Evolutionary conservation across 2,329 filamentous ascomycete species (phyloP).

Genomic region (Neopestalotiopsis sp.): DNA sequence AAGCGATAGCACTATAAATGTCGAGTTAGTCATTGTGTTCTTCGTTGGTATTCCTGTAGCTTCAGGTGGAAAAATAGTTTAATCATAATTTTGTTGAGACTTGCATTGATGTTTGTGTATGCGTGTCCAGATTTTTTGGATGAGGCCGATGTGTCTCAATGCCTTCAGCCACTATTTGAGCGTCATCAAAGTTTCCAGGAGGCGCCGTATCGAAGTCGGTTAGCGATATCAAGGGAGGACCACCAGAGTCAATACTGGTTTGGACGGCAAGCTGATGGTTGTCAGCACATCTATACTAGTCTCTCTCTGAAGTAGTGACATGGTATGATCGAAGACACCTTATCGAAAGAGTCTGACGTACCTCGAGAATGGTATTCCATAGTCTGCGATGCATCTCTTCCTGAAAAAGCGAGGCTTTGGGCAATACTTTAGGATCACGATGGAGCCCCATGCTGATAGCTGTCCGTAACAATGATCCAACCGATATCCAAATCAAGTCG

Average conservation of each 20-base stretch:
- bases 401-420: constrained; percentile 38
- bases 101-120: constrained; percentile 42
- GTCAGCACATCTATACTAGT: neutral
- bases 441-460: constrained; percentile 59
- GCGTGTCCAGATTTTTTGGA: constrained; percentile 39
- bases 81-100: neutral
- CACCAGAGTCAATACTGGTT: constrained; percentile 51
- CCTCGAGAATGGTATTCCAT: constrained; percentile 59
- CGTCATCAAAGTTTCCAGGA: constrained; percentile 57
- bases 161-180: constrained; percentile 44
- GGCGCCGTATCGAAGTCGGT: constrained; percentile 54
- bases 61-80: too few species aligned
- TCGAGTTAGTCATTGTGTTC: neutral
- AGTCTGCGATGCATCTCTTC: constrained; percentile 56
- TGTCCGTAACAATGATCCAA: constrained; percentile 48
- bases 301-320: neutral
- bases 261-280: constrained; percentile 35
- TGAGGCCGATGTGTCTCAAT: constrained; percentile 23
- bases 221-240: constrained; percentile 48
- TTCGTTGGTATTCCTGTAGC: too few species aligned
- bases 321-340: neutral
- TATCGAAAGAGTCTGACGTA: constrained; percentile 29
- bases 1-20: constrained; percentile 41
- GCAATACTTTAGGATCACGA: constrained; percentile 49
- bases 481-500: constrained; percentile 54